Percentiles rank a stretch among this genome's conserved stretches.
These are phyloP conservation scores for Pseudogymnoascus sp. DNA, from an alignment of 2,329 filamentous ascomycete genomes.

Conservation along the genomic window DNA sequence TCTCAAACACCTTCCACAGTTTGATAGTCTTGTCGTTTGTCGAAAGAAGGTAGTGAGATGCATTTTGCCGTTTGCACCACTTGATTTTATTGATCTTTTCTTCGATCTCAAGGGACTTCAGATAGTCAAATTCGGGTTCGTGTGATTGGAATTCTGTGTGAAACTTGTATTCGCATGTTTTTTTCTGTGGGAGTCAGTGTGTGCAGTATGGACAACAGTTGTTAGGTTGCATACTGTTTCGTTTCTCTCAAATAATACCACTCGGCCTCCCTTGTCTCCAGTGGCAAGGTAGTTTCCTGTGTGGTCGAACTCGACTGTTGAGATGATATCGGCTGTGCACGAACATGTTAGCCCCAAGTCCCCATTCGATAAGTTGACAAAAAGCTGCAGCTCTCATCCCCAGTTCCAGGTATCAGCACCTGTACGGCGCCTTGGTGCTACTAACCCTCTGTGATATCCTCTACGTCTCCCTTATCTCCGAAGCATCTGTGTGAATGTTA, in stretches of 20 bases:
- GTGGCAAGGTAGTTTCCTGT: conserved; percentile 84
- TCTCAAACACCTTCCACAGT: conserved; percentile 99
- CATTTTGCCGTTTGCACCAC: conserved; percentile 97
- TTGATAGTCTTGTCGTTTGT: conserved; percentile 99
- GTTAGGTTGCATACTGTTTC: conserved; percentile 62
- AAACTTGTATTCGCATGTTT: conserved; percentile 99
- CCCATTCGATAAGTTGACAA: conserved; percentile 19
- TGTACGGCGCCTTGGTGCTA: conserved; percentile 7
- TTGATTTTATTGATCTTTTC: conserved; percentile 99
- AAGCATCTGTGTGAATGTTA: conserved; percentile 66
- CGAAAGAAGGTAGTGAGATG: conserved; percentile 93
- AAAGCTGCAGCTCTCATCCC: neutral
- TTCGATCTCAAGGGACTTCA: conserved; percentile 98
- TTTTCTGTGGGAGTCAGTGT: conserved; percentile 60
- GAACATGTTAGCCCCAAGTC: conserved; percentile 18
- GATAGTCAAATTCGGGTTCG: conserved; percentile 98
- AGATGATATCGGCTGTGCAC: conserved; percentile 76
- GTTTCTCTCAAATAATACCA: conserved; percentile 85
- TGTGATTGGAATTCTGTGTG: conserved; percentile 99
- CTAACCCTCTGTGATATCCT: conserved; percentile 45
- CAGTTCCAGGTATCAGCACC: neutral
- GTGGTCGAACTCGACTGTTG: conserved; percentile 84
- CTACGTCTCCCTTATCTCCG: conserved; percentile 98
- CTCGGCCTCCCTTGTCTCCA: conserved; percentile 81
- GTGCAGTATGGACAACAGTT: neutral